A percentile compares a stretch with the other conserved stretches of the same genome.
phyloP scores from a whole-genome alignment of 2,329 filamentous ascomycete genomes.

The Colletotrichum sansevieriae region DNA sequence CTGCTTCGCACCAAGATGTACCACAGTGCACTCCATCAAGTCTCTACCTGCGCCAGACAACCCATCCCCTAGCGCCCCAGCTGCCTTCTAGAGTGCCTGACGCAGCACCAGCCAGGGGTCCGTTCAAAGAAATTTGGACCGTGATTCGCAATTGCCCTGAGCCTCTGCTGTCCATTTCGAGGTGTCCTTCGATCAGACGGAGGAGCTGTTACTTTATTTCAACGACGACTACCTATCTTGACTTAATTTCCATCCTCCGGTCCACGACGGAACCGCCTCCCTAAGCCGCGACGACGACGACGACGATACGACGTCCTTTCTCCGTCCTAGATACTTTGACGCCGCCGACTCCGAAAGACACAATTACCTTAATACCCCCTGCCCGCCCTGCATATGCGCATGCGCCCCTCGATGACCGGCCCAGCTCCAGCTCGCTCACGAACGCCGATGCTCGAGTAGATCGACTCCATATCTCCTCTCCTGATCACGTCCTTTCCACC shows the following conservation, averaged over 20 bases:
- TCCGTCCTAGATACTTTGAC: background rate
- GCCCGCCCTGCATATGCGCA: slow-evolving; percentile 38
- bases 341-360: slow-evolving; percentile 8
- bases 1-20: background rate
- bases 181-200: slow-evolving; percentile 21
- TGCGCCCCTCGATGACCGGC: slow-evolving; percentile 38
- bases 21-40: background rate
- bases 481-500: slow-evolving; percentile 5
- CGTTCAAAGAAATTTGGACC: slow-evolving; percentile 42
- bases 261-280: background rate
- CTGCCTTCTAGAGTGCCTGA: background rate
- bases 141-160: slow-evolving; percentile 37
- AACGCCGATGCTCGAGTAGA: slow-evolving; percentile 19
- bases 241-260: background rate
- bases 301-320: background rate
- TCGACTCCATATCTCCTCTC: background rate
- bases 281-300: background rate
- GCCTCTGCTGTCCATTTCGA: slow-evolving; percentile 37
- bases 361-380: slow-evolving; percentile 25
- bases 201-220: slow-evolving; percentile 39
- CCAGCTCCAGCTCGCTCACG: slow-evolving; percentile 35
- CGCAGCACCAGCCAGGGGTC: background rate
- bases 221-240: background rate
- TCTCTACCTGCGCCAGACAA: background rate
- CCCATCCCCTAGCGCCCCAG: background rate